Evolutionary conservation across 257 asterid species (phyloP).

Genomic region (Lycium ferocissimum): DNA sequence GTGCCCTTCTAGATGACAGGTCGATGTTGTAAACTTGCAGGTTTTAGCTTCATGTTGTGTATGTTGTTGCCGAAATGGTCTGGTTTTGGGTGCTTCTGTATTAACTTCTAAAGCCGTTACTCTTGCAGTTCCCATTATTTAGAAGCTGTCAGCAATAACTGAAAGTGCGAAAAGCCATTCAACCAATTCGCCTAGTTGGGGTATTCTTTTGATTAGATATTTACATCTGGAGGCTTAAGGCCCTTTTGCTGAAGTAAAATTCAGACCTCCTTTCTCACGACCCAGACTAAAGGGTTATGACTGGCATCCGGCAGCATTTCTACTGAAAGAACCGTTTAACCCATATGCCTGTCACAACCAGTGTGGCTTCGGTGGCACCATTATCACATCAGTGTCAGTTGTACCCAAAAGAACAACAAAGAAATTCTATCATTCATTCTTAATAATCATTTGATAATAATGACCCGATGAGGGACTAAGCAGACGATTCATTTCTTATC

Average conservation of each 20-base stretch:
- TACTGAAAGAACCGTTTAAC: background rate
- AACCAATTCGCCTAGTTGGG: background rate
- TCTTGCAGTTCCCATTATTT: background rate
- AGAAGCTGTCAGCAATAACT: background rate
- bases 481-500: background rate
- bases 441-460: background rate
- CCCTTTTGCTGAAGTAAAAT: background rate
- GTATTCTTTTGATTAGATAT: background rate
- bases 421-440: background rate
- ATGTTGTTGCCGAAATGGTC: background rate
- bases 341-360: background rate
- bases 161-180: background rate
- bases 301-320: background rate
- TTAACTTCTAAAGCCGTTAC: background rate
- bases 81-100: background rate
- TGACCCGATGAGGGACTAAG: background rate
- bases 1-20: background rate
- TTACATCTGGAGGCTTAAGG: background rate
- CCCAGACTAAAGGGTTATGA: background rate
- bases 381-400: background rate
- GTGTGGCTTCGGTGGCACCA: background rate
- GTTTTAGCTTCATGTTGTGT: background rate
- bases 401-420: background rate
- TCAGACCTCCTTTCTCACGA: background rate
- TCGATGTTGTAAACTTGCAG: background rate